A percentile compares a stretch with the other conserved stretches of the same genome.
These are phyloP conservation scores for Diplodia sapinea DNA, from an alignment of 2,329 filamentous ascomycete genomes.

Conservation along the genomic window DNA sequence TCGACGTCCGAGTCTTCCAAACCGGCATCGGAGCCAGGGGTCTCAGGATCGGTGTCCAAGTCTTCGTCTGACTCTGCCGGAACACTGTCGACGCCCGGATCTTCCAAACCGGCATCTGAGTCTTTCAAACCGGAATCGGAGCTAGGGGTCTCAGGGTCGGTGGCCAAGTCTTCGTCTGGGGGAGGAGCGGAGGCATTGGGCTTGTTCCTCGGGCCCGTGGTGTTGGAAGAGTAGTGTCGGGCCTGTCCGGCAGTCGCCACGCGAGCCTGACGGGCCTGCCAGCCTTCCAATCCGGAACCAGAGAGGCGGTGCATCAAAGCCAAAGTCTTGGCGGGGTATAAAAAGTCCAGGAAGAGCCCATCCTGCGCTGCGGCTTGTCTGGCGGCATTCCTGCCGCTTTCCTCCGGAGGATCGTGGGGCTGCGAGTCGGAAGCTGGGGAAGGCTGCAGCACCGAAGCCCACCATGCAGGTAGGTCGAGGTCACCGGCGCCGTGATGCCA, in stretches of 20 bases:
- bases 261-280: constrained; percentile 3
- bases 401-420: constrained; percentile 24
- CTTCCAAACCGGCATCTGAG: not conserved
- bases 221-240: constrained; percentile 40
- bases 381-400: not conserved
- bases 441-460: constrained; percentile 35
- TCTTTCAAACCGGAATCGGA: no score
- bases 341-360: constrained; percentile 51
- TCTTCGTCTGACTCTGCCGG: not conserved
- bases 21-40: not conserved
- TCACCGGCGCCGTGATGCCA: constrained; percentile 62
- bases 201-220: not conserved
- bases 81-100: not conserved
- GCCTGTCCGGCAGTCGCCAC: not conserved
- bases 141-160: not conserved
- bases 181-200: not conserved
- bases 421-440: not conserved
- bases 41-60: not conserved
- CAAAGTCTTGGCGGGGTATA: constrained; percentile 55
- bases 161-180: not conserved
- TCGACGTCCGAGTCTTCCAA: not conserved
- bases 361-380: not conserved
- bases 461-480: constrained; percentile 48
- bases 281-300: constrained; percentile 35
- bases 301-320: constrained; percentile 45